A percentile compares a stretch with the other conserved stretches of the same genome.
These are phyloP conservation scores for Spathaspora arborariae DNA, from an alignment of 805 yeast genomes.

Conservation along the genomic window DNA sequence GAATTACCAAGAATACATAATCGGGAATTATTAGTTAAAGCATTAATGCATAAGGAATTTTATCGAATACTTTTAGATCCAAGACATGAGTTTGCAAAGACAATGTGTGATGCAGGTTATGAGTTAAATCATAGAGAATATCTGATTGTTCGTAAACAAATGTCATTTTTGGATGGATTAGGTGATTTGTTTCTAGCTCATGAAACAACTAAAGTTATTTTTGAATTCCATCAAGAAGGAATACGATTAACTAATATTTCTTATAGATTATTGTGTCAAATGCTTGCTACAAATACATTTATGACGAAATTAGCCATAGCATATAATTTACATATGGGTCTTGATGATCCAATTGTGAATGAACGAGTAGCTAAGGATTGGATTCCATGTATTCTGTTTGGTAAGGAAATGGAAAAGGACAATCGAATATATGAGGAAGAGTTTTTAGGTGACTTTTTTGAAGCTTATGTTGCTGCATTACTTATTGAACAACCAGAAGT, in stretches of 20 bases:
- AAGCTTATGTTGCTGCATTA: conserved; percentile 40
- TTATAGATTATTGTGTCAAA: conserved; percentile 22
- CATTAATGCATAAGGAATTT: conserved; percentile 37
- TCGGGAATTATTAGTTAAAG: conserved; percentile 26
- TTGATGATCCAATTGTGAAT: conserved; percentile 26
- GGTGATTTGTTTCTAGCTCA: conserved; percentile 38
- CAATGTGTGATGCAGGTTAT: conserved; percentile 15
- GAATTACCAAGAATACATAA: conserved; percentile 29
- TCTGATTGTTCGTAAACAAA: conserved; percentile 26
- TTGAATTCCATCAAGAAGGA: conserved; percentile 14
- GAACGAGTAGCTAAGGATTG: conserved; percentile 15
- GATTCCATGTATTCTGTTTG: conserved; percentile 20
- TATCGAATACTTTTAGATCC: conserved; percentile 25
- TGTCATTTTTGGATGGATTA: conserved; percentile 38
- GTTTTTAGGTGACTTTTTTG: conserved; percentile 40
- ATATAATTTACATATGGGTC: conserved; percentile 31
- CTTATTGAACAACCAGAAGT: conserved; percentile 33
- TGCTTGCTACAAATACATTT: conserved; percentile 36
- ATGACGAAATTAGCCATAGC: conserved; percentile 32
- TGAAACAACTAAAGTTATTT: conserved; percentile 33
- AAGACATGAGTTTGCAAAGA: conserved; percentile 22
- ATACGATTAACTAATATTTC: conserved; percentile 5
- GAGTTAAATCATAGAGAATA: conserved; percentile 17
- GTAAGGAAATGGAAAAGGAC: conserved; percentile 13
- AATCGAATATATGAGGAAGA: conserved; percentile 33